A percentile compares a stretch with the other conserved stretches of the same genome.
Conservation (phyloP, 192 early-diverging fungal species). For the Mortierella antarctica region DNA sequence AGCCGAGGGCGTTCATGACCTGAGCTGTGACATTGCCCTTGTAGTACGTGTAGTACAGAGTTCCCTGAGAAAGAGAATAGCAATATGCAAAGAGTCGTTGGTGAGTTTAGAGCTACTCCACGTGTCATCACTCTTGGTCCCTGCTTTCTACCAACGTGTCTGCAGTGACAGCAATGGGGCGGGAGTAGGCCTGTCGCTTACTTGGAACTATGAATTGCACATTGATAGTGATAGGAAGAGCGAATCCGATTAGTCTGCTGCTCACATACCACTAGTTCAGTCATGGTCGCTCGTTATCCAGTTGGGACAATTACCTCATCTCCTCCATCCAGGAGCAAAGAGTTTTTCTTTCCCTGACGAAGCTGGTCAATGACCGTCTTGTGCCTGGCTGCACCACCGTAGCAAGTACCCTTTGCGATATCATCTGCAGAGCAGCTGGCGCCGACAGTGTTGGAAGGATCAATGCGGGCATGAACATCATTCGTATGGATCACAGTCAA, state of each 20-base stretch:
- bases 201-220: slow-evolving; percentile 6
- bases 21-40: slow-evolving; percentile 58
- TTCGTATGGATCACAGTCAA: slow-evolving; percentile 48
- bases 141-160: neutral
- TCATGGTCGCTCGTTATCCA: neutral
- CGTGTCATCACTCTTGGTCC: neutral
- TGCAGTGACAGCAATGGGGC: neutral
- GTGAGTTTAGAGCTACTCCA: neutral
- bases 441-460: slow-evolving; percentile 29
- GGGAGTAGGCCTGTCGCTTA: neutral
- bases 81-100: neutral
- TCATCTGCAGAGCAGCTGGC: slow-evolving; percentile 16
- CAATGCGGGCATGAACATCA: slow-evolving; percentile 33
- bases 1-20: slow-evolving; percentile 69
- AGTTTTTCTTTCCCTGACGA: slow-evolving; percentile 56
- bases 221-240: neutral
- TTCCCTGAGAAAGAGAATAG: slow-evolving; percentile 34
- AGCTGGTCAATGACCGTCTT: slow-evolving; percentile 62
- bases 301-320: slow-evolving; percentile 57
- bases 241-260: neutral
- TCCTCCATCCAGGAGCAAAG: slow-evolving; percentile 73
- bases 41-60: slow-evolving; percentile 71
- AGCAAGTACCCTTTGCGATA: slow-evolving; percentile 22
- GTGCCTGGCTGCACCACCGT: slow-evolving; percentile 69
- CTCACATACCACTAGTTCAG: neutral